Base-by-base conservation (phyloP, 805 yeast genomes). In the Candida boleticola region DNA sequence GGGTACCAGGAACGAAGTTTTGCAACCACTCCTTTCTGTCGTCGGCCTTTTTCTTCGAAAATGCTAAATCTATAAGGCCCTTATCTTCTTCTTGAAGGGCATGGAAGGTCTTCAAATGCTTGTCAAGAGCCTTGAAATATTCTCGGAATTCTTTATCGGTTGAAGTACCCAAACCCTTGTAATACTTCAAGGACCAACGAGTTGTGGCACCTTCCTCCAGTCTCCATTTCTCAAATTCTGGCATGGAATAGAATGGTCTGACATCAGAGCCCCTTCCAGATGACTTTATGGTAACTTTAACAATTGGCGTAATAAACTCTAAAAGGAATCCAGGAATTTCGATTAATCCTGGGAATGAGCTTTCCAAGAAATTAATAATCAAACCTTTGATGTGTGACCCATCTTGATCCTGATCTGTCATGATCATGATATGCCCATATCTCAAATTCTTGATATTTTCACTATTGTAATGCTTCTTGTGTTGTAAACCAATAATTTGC, bases 331-430 rank as follows among this genome's bases (percentile, higher is more conserved):
- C 97, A 1, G 97, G 97, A 39, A 92, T 77, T 44, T 84, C 85
- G 23, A 93, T 70, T 50, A 93, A 68, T 1, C 98, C 99, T 1
- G 98, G 98, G 69, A 93, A 93, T 25, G 96, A 85, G 3, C 92
- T 78, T 62, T 92, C 98, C 45, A 93, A 68, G 57, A 93, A 93
- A 61, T 93, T 93, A 56, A 93, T 93, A 44, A 93, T 79, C 51
- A 93, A 76, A 50, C 99, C 99, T 61, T 93, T 93, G 61, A 93
- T 93, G 71, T 93, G 99, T 14, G 96, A 85, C 47, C 99, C 99
- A 75, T 93, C 99, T 54, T 90, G 96, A 88, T 93, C 99, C 68
- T 93, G 99, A 85, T 93, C 99, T 5, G 99, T 89, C 98, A 93
- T 93, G 60, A 93, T 89, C 98, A 93, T 93, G 39, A 93, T 77